Evolutionary conservation across 108 stramenopile genomes (phyloP).

Genomic region (Cyclotella baltica): DNA sequence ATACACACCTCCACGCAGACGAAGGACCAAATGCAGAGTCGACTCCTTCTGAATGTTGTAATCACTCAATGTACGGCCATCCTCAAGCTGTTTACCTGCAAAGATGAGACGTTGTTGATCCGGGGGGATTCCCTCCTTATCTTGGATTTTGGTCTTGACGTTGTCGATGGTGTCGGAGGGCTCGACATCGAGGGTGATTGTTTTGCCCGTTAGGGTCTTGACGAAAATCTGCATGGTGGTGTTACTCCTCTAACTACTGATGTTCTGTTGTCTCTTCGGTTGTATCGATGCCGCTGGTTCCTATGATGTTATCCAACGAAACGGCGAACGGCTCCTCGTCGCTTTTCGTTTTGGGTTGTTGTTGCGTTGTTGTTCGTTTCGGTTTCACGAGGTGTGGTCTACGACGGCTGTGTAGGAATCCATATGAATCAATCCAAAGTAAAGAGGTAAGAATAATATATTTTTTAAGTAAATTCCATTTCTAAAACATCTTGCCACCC

Average conservation of each 20-base stretch:
- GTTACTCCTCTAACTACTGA: slow-evolving; percentile 15
- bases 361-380: background rate
- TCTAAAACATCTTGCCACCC: too few relatives aligned
- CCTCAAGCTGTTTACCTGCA: slow-evolving; percentile 99
- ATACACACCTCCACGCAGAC: slow-evolving; percentile 95
- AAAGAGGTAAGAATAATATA: background rate
- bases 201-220: slow-evolving; percentile 99
- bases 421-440: slow-evolving; percentile 2
- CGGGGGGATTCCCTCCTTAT: slow-evolving; percentile 99
- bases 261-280: background rate
- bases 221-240: slow-evolving; percentile 97
- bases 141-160: slow-evolving; percentile 99
- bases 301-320: background rate
- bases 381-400: background rate
- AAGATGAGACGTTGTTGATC: slow-evolving; percentile 98
- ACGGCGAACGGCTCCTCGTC: background rate
- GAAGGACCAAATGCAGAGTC: slow-evolving; percentile 94
- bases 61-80: slow-evolving; percentile 97
- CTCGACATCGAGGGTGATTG: slow-evolving; percentile 99
- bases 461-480: too few relatives aligned
- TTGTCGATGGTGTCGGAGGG: slow-evolving; percentile 98
- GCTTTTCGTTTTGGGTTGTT: background rate
- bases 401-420: slow-evolving; percentile 6
- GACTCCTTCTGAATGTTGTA: slow-evolving; percentile 99
- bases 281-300: slow-evolving; percentile 10